Base-by-base conservation (phyloP, 2,329 filamentous ascomycete species). In the Epichloe gansuensis region DNA sequence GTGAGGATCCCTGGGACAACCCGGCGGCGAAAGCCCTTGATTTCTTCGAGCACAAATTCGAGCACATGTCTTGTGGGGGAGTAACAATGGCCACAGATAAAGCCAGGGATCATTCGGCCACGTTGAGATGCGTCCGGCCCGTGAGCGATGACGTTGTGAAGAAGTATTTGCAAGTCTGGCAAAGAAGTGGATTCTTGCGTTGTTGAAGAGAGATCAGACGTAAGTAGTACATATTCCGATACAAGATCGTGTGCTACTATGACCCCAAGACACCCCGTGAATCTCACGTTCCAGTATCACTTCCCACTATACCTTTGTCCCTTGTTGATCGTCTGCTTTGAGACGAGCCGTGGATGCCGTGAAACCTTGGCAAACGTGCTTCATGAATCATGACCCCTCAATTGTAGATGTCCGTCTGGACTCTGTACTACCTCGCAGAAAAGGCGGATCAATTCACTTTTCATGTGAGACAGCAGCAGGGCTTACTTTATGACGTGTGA, bases 91-190 rank as follows among this genome's bases (percentile, higher is more conserved):
- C 13, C n/a, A 50, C 52, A 4, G 41, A 25, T 3, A 38, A 21
- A n/a, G 48, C 51, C 17, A 42, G 48, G 15, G 41, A 53, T n/a
- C 51, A 48, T 23, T 51, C 52, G 8, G 31, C 40, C 3, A 53
- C 51, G 2, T 27, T 44, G 38, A 13, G n/a, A 6, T 36, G 23
- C 4, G n/a, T 52, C 11, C 12, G 36, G 3, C 50, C 38, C 5
- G 45, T 44, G 27, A 46, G 42, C 25, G 47, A 51, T 31, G 21
- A 34, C 11, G 43, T 34, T 4, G 43, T 45, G 21, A 45, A n/a
- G 39, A 17, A 41, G 21, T 11, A 38, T 47, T 2, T 40, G 15
- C 17, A 23, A 12, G 34, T 39, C 35, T 48, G 46, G 46, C 15
- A 48, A 23, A 11, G 21, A 5, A 34, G n/a, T 31, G 43, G 43